phyloP scores from a whole-genome alignment of 768 basidiomycete species.

The Suillus bovinus region DNA sequence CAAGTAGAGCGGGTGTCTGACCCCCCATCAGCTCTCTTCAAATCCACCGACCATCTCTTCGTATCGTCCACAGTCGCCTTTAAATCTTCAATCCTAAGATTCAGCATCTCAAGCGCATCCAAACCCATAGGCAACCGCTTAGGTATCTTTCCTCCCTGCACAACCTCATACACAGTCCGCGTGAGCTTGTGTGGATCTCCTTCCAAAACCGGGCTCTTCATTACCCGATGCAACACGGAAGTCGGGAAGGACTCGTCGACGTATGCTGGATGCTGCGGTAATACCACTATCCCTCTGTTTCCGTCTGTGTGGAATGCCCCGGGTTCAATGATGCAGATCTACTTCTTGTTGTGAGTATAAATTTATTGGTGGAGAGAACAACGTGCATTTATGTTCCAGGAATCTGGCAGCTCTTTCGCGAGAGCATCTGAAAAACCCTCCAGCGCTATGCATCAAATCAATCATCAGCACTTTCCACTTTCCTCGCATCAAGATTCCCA shows the following conservation, averaged over 20 bases:
- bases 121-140: neutral
- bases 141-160: neutral
- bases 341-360: neutral
- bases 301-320: neutral
- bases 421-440: neutral
- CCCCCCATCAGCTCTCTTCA: neutral
- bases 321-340: neutral
- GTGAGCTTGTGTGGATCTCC: neutral
- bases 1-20: too few relatives aligned
- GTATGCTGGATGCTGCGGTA: neutral
- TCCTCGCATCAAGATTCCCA: neutral
- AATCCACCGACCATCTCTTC: neutral
- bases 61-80: neutral
- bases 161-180: neutral
- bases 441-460: neutral
- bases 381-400: neutral
- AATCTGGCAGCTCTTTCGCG: neutral
- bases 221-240: neutral
- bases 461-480: neutral
- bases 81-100: neutral
- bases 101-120: neutral
- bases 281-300: neutral
- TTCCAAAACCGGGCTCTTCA: neutral
- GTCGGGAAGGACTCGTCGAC: neutral
- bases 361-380: neutral